Conservation (phyloP, 2,329 filamentous ascomycete species). For the Calonectria hawksworthii region DNA sequence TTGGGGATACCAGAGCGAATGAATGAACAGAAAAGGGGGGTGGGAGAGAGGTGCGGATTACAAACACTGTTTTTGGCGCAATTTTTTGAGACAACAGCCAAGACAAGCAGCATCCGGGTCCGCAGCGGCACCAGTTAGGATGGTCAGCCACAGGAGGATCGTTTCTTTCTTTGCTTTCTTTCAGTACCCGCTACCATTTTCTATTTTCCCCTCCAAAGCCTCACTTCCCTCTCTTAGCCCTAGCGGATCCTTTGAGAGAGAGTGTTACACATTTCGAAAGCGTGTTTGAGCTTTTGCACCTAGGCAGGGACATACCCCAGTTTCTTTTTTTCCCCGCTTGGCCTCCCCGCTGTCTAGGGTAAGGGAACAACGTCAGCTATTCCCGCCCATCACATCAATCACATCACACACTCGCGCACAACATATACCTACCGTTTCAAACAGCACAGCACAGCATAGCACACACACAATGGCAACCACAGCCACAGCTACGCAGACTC, state of each 20-base stretch:
- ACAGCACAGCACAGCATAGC: not conserved
- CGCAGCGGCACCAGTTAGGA: not conserved
- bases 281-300: not conserved
- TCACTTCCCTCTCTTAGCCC: not conserved
- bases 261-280: not conserved
- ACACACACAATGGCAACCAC: not conserved
- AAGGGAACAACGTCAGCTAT: not conserved
- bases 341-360: not conserved
- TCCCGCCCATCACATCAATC: not conserved
- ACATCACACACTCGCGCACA: too few relatives aligned
- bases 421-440: too few relatives aligned
- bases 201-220: not conserved
- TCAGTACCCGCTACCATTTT: not conserved
- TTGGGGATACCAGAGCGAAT: not conserved
- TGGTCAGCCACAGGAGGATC: not conserved
- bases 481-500: constrained; percentile 17
- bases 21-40: not conserved
- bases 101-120: not conserved
- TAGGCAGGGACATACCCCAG: not conserved
- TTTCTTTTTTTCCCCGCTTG: not conserved
- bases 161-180: not conserved
- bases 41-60: not conserved
- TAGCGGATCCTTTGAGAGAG: not conserved
- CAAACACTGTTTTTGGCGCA: not conserved
- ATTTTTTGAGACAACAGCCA: not conserved